Evolutionary conservation across 345 rosid genomes (phyloP).

Genomic region (Carallia brachiata): DNA sequence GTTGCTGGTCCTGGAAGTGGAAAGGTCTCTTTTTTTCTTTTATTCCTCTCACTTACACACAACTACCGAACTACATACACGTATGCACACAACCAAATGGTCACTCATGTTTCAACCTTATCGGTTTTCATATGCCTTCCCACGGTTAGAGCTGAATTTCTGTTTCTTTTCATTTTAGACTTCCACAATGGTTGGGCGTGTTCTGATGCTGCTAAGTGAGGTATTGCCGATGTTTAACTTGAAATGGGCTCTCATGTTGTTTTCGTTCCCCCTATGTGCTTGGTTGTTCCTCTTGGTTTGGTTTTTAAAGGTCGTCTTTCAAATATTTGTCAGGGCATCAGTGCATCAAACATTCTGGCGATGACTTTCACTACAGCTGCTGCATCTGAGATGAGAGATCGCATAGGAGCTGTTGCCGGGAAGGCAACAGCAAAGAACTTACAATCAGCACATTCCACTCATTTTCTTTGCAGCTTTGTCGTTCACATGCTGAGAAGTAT

Average conservation of each 20-base stretch:
- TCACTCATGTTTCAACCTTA: background rate
- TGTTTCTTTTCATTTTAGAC: slow-evolving; percentile 48
- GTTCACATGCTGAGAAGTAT: slow-evolving; percentile 90
- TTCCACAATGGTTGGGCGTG: slow-evolving; percentile 96
- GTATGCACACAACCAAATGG: background rate
- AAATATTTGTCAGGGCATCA: slow-evolving; percentile 56
- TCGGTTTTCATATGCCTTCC: background rate
- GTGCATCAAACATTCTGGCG: slow-evolving; percentile 82
- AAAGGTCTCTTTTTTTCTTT: slow-evolving; percentile 54
- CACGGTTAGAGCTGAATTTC: slow-evolving; percentile 13
- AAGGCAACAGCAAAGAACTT: slow-evolving; percentile 76
- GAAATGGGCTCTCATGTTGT: slow-evolving; percentile 4
- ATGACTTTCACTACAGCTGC: slow-evolving; percentile 99
- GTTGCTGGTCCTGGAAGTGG: slow-evolving; percentile 99
- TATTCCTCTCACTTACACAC: background rate
- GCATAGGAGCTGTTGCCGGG: slow-evolving; percentile 71
- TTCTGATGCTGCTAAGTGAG: slow-evolving; percentile 67
- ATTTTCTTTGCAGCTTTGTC: slow-evolving; percentile 87
- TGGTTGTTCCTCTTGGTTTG: slow-evolving; percentile 9
- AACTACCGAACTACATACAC: background rate
- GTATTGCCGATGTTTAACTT: slow-evolving; percentile 34
- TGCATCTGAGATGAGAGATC: slow-evolving; percentile 91
- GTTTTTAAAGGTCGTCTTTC: slow-evolving; percentile 1
- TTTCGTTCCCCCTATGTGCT: background rate
- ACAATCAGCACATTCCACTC: slow-evolving; percentile 94